Evolutionary conservation across 2,329 filamentous ascomycete genomes (phyloP).

Genomic region (Calonectria pauciramosa): DNA sequence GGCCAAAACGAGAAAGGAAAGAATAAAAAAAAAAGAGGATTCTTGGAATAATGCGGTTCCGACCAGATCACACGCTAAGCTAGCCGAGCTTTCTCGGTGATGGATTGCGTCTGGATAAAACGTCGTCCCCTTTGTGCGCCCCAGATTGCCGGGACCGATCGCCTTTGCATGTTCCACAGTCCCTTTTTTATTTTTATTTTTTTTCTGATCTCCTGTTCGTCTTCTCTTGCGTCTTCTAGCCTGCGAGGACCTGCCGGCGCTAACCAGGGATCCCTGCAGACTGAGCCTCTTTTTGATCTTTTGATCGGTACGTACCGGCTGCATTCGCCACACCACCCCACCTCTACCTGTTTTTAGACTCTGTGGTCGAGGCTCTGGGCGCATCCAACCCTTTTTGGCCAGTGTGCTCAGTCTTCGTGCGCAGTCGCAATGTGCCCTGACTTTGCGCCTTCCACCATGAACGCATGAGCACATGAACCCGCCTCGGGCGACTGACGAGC

Average conservation of each 20-base stretch:
- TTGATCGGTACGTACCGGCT: background rate
- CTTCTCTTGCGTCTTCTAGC: conserved; percentile 12
- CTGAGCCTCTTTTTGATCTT: background rate
- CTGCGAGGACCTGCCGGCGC: conserved; percentile 21
- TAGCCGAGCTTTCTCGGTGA: background rate
- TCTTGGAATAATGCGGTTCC: background rate
- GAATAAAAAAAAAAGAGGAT: background rate
- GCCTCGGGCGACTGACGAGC: background rate
- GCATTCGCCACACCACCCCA: conserved; percentile 17
- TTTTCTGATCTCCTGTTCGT: background rate
- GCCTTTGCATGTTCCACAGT: conserved; percentile 10
- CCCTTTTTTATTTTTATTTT: background rate
- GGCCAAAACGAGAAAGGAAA: background rate
- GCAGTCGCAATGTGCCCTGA: conserved; percentile 5
- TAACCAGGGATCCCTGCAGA: conserved; percentile 17
- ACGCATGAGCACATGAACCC: background rate
- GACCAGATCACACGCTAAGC: background rate
- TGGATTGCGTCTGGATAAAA: background rate
- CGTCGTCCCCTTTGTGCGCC: background rate
- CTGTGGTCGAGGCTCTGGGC: background rate
- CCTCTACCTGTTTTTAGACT: conserved; percentile 5
- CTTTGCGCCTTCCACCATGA: conserved; percentile 10
- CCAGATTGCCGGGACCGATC: conserved; percentile 8
- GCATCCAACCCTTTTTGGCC: background rate
- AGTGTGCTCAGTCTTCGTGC: background rate